Evolutionary conservation across 2,329 filamentous ascomycete species (phyloP).

Genomic region (Thelonectria discophora): DNA sequence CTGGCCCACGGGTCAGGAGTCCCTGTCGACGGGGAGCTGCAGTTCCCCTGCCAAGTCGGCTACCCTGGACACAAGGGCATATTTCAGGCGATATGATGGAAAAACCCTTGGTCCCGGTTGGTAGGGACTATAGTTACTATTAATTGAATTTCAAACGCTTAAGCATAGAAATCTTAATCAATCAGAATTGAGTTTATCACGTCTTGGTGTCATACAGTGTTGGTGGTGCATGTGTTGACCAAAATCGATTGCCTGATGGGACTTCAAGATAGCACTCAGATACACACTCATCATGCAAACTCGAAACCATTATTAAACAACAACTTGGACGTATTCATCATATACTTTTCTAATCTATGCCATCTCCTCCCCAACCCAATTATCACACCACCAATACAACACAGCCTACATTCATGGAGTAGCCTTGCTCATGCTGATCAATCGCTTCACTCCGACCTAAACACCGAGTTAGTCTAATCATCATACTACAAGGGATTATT

Average conservation of each 20-base stretch:
- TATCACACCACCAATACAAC: conserved; percentile 26
- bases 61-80: conserved; percentile 12
- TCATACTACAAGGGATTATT: background rate
- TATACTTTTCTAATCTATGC: conserved; percentile 43
- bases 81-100: no score
- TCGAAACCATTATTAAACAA: background rate
- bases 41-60: background rate
- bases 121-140: no score
- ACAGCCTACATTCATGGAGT: conserved; percentile 60
- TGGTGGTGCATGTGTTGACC: no score
- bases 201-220: no score
- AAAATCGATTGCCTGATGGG: no score
- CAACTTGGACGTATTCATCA: conserved; percentile 26
- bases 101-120: no score
- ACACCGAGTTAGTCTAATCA: conserved; percentile 50
- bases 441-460: conserved; percentile 78
- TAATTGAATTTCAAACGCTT: no score
- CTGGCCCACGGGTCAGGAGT: conserved; percentile 11
- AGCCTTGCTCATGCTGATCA: conserved; percentile 82
- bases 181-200: background rate
- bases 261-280: no score
- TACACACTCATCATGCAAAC: background rate
- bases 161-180: background rate
- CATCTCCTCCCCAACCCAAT: conserved; percentile 32
- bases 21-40: background rate